Conservation (phyloP, 306 rosid genomes). For the barrel medic (Medicago truncatula) region MtrunA17r5.0-ANR NC_053048.1:6799501-6800000, state of each 20-base stretch:
- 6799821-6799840: too few species aligned
- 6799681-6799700: neutral
- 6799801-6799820: too few species aligned
- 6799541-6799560: neutral
- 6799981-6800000: too few species aligned
- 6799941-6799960: too few species aligned
- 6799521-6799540: neutral
- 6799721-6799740: neutral
- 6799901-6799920: too few species aligned
- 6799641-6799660: neutral
- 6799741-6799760: too few species aligned
- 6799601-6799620: neutral
- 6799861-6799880: neutral
- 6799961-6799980: too few species aligned
- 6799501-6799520: neutral
- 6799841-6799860: neutral
- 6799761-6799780: too few species aligned
- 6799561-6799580: neutral
- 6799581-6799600: too few species aligned
- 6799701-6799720: neutral
- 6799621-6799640: neutral
- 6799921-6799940: too few species aligned
- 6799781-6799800: too few species aligned
- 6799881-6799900: neutral
- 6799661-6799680: neutral